A percentile compares a stretch with the other conserved stretches of the same genome.
Conservation (phyloP, 2,329 filamentous ascomycete species). For the Scedosporium boydii region DNA sequence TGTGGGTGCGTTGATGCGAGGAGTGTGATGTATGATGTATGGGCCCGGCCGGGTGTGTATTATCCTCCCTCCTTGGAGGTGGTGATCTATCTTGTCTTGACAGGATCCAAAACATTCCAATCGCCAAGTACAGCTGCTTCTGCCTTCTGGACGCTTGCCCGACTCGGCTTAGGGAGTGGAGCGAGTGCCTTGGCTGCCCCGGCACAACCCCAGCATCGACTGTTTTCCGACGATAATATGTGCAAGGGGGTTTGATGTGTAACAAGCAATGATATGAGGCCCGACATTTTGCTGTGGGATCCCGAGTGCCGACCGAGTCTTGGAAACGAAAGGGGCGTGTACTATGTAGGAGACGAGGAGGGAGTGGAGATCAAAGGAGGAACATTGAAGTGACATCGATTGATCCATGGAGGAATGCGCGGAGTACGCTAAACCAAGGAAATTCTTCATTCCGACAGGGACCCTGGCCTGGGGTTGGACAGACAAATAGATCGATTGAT, state of each 20-base stretch:
- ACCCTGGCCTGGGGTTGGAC: background rate
- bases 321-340: background rate
- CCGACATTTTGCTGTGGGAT: constrained; percentile 1
- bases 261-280: constrained; percentile 2
- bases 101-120: too few relatives aligned
- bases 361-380: background rate
- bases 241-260: constrained; percentile 3
- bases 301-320: constrained; percentile 3
- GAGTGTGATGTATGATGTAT: background rate
- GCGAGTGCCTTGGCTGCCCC: background rate
- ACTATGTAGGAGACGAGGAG: background rate
- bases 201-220: background rate
- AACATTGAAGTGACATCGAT: background rate
- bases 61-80: background rate
- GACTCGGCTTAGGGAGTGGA: background rate
- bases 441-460: background rate
- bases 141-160: too few relatives aligned
- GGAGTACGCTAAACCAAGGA: background rate
- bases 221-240: background rate
- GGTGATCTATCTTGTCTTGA: background rate
- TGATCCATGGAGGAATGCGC: background rate
- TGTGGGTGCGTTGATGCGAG: background rate
- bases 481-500: background rate
- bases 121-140: too few relatives aligned
- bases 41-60: background rate